Conservation (phyloP, 805 yeast genomes). For the Lipomyces lipofer region DNA sequence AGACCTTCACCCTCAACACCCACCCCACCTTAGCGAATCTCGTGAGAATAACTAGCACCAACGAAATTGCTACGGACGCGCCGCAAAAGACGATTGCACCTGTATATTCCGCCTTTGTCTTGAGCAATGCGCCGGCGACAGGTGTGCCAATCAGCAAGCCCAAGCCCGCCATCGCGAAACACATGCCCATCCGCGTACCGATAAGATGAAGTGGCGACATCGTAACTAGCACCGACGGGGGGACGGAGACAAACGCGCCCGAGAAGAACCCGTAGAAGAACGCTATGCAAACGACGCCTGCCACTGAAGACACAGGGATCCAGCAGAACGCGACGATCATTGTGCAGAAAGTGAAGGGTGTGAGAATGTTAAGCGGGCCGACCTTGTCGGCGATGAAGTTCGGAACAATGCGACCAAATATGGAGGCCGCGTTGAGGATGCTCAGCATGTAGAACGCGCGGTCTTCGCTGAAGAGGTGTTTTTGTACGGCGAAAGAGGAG, state of each 20-base stretch:
- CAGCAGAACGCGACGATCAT: slow-evolving; percentile 41
- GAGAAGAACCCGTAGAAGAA: slow-evolving; percentile 39
- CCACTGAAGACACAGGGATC: slow-evolving; percentile 38
- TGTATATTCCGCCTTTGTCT: slow-evolving; percentile 20
- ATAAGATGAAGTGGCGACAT: slow-evolving; percentile 32
- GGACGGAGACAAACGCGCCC: slow-evolving; percentile 40
- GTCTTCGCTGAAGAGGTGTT: slow-evolving; percentile 21
- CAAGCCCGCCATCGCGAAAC: slow-evolving; percentile 58
- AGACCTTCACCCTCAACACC: slow-evolving; percentile 1
- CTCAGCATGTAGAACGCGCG: slow-evolving; percentile 38
- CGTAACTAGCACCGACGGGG: slow-evolving; percentile 37
- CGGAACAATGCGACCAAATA: slow-evolving; percentile 53
- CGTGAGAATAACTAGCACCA: slow-evolving; percentile 2
- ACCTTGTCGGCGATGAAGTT: slow-evolving; percentile 49
- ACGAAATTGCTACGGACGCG: not conserved
- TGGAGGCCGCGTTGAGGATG: slow-evolving; percentile 42
- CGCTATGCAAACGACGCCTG: slow-evolving; percentile 37
- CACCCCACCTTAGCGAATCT: slow-evolving; percentile 12
- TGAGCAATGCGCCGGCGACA: slow-evolving; percentile 37
- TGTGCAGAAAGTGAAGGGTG: slow-evolving; percentile 37
- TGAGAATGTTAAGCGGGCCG: slow-evolving; percentile 49
- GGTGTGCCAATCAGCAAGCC: slow-evolving; percentile 42
- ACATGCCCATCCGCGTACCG: slow-evolving; percentile 56
- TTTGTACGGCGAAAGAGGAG: slow-evolving; percentile 34
- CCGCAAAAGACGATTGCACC: slow-evolving; percentile 31